Evolutionary conservation across 768 basidiomycete genomes (phyloP).

Genomic region (Pisolithus microcarpus): DNA sequence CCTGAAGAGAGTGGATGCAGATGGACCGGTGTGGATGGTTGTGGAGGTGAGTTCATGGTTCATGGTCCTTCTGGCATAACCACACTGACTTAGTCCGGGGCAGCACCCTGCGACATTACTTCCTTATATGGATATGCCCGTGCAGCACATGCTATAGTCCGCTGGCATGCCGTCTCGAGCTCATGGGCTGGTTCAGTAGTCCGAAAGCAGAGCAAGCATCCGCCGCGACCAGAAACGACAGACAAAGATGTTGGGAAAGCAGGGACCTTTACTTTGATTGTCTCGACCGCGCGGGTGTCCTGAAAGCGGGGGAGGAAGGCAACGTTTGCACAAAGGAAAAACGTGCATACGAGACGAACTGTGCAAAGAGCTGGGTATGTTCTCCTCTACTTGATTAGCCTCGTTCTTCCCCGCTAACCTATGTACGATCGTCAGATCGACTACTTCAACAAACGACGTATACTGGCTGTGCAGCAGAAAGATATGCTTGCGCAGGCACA

Average conservation of each 20-base stretch:
- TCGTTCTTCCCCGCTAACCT: background rate
- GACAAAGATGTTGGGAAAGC: conserved; percentile 78
- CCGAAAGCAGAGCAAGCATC: conserved; percentile 34
- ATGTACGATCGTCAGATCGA: conserved; percentile 55
- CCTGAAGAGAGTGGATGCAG: conserved; percentile 66
- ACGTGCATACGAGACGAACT: conserved; percentile 57
- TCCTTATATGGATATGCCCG: background rate
- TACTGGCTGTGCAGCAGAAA: conserved; percentile 75
- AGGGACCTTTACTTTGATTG: conserved; percentile 84
- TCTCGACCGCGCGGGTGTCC: conserved; percentile 59
- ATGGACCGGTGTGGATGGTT: conserved; percentile 50
- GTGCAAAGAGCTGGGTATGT: conserved; percentile 88
- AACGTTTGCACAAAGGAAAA: conserved; percentile 52
- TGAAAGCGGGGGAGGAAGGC: conserved; percentile 70
- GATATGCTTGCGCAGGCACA: conserved; percentile 49
- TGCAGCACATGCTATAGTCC: no score
- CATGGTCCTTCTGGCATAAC: background rate
- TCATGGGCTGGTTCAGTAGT: conserved; percentile 31
- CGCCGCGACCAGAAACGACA: conserved; percentile 50
- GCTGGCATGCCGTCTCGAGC: no score
- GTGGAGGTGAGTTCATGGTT: conserved; percentile 19
- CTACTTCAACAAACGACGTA: conserved; percentile 88
- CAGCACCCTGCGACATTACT: conserved; percentile 1
- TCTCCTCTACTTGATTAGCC: background rate
- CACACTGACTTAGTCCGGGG: no score